Evolutionary conservation across 768 basidiomycete genomes (phyloP), one percentile per base, ranked within the genome.

Genomic region (Tulasnella sp.): DNA sequence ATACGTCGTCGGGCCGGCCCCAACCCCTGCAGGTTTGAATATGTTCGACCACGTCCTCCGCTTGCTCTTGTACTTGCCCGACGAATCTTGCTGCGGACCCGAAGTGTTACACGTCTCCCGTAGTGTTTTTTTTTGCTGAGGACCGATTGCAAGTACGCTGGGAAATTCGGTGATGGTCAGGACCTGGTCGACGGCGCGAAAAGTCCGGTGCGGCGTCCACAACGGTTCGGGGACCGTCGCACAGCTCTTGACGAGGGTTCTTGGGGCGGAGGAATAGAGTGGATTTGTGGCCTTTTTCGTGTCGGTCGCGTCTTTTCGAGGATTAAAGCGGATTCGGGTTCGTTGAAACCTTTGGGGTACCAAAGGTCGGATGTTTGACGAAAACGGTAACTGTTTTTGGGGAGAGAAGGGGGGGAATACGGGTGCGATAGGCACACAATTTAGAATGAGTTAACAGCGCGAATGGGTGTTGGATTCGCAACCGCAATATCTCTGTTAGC

Each of bases 271-370:
- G 92, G 84, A 98, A 99, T 44, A 99, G 84, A 0, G 92, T 92
- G 93, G 97, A 96, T 77, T 88, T 88, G 85, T 97, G 98, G 0
- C 96, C 78, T n/a, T 31, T 42, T 46, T 40, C 71, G 71, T 27
- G 78, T 42, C 27, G 78, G 74, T 3, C 71, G 78, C 2, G 36
- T n/a, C 96, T 94, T 94, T 84, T 95, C 91, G 71, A 99, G 88
- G 52, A 98, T 88, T 68, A 99, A 87, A 0, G 94, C 96, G 24
- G 97, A 90, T 79, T 97, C 93, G 0, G 96, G n/a, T n/a, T n/a
- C n/a, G n/a, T n/a, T n/a, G n/a, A n/a, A 98, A 16, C 98, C 98
- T 0, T 97, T 98, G 19, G 99, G 87, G 85, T 99, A 99, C 93
- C 93, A 96, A 84, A 97, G 94, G 85, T 97, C 92, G 48, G 94